Percentiles rank a stretch among this genome's conserved stretches.
Conservation (phyloP, 192 early-diverging fungal genomes). For the Entomortierella beljakovae region DNA sequence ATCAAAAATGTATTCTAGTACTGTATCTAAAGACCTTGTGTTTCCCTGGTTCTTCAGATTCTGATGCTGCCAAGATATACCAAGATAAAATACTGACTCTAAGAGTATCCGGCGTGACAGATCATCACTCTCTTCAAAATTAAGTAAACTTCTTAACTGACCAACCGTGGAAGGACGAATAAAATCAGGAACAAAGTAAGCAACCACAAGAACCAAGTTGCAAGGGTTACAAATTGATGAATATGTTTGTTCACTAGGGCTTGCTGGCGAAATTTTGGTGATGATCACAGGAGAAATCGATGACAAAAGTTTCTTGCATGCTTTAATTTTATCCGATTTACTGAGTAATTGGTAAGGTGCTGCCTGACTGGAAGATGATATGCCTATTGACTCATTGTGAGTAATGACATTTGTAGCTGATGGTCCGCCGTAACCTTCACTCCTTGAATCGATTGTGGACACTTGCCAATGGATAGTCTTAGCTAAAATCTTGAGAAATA, state of each 20-base stretch:
- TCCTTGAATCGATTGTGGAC: not conserved
- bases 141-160: constrained; percentile 24
- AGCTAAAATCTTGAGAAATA: constrained; percentile 39
- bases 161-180: constrained; percentile 25
- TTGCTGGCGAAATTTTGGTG: not conserved
- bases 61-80: constrained; percentile 23
- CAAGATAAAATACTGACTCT: constrained; percentile 31
- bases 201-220: constrained; percentile 22
- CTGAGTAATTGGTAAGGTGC: not conserved
- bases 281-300: constrained; percentile 5
- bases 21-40: constrained; percentile 1
- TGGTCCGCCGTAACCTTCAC: not conserved
- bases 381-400: constrained; percentile 1
- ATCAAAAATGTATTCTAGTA: constrained; percentile 22
- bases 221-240: constrained; percentile 41
- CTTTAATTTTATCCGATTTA: constrained; percentile 11
- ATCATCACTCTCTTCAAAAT: constrained; percentile 29
- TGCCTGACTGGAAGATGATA: not conserved
- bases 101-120: constrained; percentile 16
- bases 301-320: constrained; percentile 31
- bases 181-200: constrained; percentile 31
- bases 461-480: constrained; percentile 22
- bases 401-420: not conserved
- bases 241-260: constrained; percentile 11
- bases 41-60: not conserved